A percentile compares a stretch with the other conserved stretches of the same genome.
Conservation (phyloP, 306 rosid genomes). For the Alnus glutinosa region DNA sequence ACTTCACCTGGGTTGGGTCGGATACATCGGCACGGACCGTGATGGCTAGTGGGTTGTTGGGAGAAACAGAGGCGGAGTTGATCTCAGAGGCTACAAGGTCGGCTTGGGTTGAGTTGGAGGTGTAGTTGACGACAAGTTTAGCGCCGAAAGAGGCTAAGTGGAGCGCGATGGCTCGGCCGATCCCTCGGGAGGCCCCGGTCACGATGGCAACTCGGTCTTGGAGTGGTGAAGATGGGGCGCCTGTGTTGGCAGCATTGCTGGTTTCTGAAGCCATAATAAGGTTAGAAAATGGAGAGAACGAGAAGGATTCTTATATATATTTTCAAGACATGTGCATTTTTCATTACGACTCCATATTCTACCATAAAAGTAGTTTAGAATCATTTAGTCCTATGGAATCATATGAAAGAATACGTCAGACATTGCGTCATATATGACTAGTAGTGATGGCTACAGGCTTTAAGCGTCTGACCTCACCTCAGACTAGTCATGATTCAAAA, state of each 20-base stretch:
- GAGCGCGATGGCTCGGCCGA: conserved; percentile 51
- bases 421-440: too few relatives aligned
- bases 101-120: conserved; percentile 49
- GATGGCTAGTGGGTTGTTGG: conserved; percentile 31
- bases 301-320: too few relatives aligned
- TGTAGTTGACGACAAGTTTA: conserved; percentile 45
- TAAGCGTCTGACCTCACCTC: too few relatives aligned
- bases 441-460: too few relatives aligned
- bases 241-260: not conserved
- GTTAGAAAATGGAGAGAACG: not conserved
- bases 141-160: conserved; percentile 56
- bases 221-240: conserved; percentile 26
- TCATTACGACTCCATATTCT: too few relatives aligned
- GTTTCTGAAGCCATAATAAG: conserved; percentile 2
- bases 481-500: too few relatives aligned
- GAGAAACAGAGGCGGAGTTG: conserved; percentile 18
- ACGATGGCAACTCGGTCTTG: conserved; percentile 49
- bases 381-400: too few relatives aligned
- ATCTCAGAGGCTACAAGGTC: conserved; percentile 40
- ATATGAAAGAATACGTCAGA: too few relatives aligned
- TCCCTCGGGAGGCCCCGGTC: conserved; percentile 63
- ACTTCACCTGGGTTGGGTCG: conserved; percentile 44
- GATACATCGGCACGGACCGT: conserved; percentile 50
- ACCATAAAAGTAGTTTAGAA: too few relatives aligned
- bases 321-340: too few relatives aligned